These are phyloP conservation scores for Fusarium sp. DNA, from an alignment of 2,329 filamentous ascomycete genomes.

Conservation along the genomic window DNA sequence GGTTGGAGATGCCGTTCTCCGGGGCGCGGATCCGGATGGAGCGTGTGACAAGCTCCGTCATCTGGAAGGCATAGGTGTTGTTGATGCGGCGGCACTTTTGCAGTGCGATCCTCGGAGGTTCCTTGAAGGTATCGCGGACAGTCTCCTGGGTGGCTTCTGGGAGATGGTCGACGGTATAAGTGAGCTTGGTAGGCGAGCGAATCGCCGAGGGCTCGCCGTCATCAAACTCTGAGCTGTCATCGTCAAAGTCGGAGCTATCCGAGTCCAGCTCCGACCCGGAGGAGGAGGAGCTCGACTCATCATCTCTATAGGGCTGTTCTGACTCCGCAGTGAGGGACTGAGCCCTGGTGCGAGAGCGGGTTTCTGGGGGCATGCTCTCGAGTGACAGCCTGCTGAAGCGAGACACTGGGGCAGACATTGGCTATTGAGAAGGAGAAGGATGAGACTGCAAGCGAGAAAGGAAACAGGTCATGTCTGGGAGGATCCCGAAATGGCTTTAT, in stretches of 20 bases:
- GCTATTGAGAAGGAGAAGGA: background rate
- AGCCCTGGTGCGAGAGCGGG: constrained; percentile 26
- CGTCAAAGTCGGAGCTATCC: constrained; percentile 30
- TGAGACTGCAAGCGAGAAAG: background rate
- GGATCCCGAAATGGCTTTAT: constrained; percentile 36
- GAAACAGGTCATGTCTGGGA: background rate
- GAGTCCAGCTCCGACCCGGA: constrained; percentile 36
- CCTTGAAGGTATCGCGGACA: constrained; percentile 59
- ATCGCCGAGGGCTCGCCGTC: constrained; percentile 48
- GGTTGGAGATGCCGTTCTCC: constrained; percentile 53
- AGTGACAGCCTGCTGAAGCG: constrained; percentile 47
- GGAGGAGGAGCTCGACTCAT: constrained; percentile 45
- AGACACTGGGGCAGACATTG: constrained; percentile 45
- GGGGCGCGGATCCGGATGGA: constrained; percentile 62
- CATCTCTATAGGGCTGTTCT: constrained; percentile 24
- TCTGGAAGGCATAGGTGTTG: constrained; percentile 66
- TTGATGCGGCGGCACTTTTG: constrained; percentile 62
- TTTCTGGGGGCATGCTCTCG: constrained; percentile 46
- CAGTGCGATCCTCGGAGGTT: constrained; percentile 62
- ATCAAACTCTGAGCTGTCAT: constrained; percentile 49
- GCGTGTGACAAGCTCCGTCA: constrained; percentile 66
- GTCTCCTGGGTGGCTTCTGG: constrained; percentile 51
- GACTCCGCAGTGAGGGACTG: constrained; percentile 13
- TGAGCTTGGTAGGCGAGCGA: constrained; percentile 55
- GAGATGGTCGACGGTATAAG: constrained; percentile 56